Evolutionary conservation across 2,329 filamentous ascomycete species (phyloP), one percentile per base, ranked within the genome.

Genomic region (Teratosphaeria zuluensis): DNA sequence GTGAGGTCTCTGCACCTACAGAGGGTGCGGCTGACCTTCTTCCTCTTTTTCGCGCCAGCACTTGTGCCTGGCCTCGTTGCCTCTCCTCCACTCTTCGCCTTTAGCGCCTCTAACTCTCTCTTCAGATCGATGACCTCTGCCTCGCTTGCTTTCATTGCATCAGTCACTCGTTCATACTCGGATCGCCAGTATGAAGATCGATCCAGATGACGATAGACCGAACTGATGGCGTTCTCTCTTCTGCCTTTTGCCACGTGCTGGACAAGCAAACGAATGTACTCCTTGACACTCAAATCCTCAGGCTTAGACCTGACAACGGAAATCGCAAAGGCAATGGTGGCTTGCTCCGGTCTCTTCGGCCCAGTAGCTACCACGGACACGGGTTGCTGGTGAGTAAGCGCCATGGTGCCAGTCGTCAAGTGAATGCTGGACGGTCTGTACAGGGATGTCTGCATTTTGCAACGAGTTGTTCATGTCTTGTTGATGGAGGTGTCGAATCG

Each of bases 101-200:
- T 69, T 53, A 69, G 58, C 30, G 21, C 31, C 4, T 65, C 64
- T 24, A 68, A 55, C 53, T 70, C 65, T 6, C 57, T 59, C n/a
- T 59, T 59, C 30, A 69, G 57, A 14, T 66, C 62, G n/a, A 56
- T n/a, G 21, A 56, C 55, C 54, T 66, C 60, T 8, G 58, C 60
- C 38, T 70, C 60, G n/a, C 61, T 53, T 24, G 54, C 56, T 12
- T 60, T 55, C 12, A 65, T 48, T 6, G 55, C 61, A 4, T 55
- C 60, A 33, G 64, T 63, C n/a, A 57, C 56, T 4, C 66, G 62
- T 54, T 69, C 66, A 46, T 63, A 68, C 53, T 70, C 63, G 1
- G 64, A 58, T 1, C 65, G 65, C 76, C 75, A 77, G 58, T 72
- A 77, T 3, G 70, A 63, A 11, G 73, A 72, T 14, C 73, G 66